These are phyloP conservation scores for Kodamaea neixiangensis DNA, from an alignment of 805 yeast genomes.

Conservation along the genomic window DNA sequence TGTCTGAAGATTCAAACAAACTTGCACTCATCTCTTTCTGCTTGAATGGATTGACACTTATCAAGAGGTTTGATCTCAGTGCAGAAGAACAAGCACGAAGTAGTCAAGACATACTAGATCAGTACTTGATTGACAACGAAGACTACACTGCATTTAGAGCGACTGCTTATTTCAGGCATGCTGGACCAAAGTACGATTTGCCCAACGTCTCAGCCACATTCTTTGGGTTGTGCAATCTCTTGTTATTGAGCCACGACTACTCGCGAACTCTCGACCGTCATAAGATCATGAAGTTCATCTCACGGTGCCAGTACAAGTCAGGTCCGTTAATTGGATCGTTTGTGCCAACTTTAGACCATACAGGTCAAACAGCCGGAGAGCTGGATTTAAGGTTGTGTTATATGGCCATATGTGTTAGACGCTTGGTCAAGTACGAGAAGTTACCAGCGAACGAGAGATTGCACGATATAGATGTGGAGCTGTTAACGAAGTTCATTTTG, in stretches of 20 bases:
- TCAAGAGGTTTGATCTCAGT: conserved; percentile 36
- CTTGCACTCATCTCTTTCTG: conserved; percentile 73
- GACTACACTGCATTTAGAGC: conserved; percentile 57
- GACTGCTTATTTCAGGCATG: conserved; percentile 46
- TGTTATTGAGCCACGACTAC: conserved; percentile 50
- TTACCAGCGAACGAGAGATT: conserved; percentile 20
- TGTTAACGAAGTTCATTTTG: conserved; percentile 37
- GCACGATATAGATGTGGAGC: conserved; percentile 44
- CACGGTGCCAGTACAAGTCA: conserved; percentile 52
- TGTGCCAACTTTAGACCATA: conserved; percentile 30
- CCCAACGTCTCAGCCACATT: conserved; percentile 75
- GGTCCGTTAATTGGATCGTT: conserved; percentile 37
- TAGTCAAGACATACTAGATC: conserved; percentile 48
- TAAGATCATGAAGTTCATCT: conserved; percentile 58
- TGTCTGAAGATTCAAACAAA: conserved; percentile 68
- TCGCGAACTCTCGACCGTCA: conserved; percentile 34
- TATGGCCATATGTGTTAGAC: conserved; percentile 66
- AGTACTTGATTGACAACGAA: conserved; percentile 35
- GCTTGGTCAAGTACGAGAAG: conserved; percentile 46
- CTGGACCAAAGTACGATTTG: conserved; percentile 47
- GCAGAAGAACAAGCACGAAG: conserved; percentile 27
- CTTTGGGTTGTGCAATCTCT: conserved; percentile 63
- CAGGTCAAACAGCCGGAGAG: conserved; percentile 52
- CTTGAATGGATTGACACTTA: conserved; percentile 57
- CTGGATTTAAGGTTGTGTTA: conserved; percentile 73